Evolutionary conservation across 768 basidiomycete species (phyloP).

Genomic region (Cystofilobasidium macerans): DNA sequence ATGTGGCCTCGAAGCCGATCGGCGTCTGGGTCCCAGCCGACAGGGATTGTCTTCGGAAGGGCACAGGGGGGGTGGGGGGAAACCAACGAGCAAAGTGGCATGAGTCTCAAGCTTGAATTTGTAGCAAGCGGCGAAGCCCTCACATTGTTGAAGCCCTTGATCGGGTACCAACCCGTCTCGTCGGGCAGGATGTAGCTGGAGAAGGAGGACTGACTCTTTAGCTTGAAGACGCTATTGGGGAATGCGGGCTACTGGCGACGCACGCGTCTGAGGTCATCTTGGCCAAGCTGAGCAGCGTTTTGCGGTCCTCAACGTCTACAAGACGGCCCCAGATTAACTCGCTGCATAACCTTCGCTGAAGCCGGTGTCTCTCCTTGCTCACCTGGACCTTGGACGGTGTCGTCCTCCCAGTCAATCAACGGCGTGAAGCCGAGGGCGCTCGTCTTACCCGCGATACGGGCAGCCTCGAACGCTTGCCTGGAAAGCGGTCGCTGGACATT

Average conservation of each 20-base stretch:
- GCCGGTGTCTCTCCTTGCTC: too few species aligned
- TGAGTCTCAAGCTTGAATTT: not conserved
- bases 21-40: slow-evolving; percentile 82
- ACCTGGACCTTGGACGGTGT: slow-evolving; percentile 59
- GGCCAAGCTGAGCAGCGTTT: slow-evolving; percentile 63
- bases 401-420: slow-evolving; percentile 50
- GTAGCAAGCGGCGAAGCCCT: slow-evolving; percentile 23
- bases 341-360: not conserved
- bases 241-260: slow-evolving; percentile 2
- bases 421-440: not conserved
- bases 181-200: slow-evolving; percentile 24
- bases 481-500: slow-evolving; percentile 13
- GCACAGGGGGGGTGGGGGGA: not conserved
- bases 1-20: slow-evolving; percentile 87
- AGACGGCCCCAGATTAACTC: not conserved
- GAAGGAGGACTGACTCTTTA: not conserved
- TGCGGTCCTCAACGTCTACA: slow-evolving; percentile 47
- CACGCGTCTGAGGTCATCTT: slow-evolving; percentile 84
- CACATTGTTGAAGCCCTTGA: slow-evolving; percentile 53
- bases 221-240: not conserved
- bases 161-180: slow-evolving; percentile 20
- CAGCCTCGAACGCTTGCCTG: slow-evolving; percentile 1
- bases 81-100: not conserved
- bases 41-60: slow-evolving; percentile 49
- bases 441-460: not conserved